Base-by-base conservation (phyloP, 208 protist genomes). In the Crithidia thermophila region DNA sequence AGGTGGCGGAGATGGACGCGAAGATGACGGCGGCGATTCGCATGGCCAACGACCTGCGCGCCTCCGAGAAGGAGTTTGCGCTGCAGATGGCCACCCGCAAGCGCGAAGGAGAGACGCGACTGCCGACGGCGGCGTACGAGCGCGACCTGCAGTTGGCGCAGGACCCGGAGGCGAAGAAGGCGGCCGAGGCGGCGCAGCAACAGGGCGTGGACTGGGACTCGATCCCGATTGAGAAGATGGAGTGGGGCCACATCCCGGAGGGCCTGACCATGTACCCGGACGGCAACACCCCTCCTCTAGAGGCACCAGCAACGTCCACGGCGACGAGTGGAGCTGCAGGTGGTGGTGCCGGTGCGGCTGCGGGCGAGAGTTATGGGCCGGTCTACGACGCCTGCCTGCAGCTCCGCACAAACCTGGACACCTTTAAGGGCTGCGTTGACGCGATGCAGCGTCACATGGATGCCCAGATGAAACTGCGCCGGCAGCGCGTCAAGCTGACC, bases 181-280 rank as follows among this genome's bases (percentile, higher is more conserved):
- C 43, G 4, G 69, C 65, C 13, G 39, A 70, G 28, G 63, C 49
- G 34, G 39, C 31, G 23, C 46, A 63, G 58, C 62, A 36, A 2
- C 8, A 27, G 3, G 63, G 56, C 49, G 37, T 66, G 36, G 49
- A 81, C 31, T 71, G 46, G 47, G 60, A 57, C 27, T 72, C 75
- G 1, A 47, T 90, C 8, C 77, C 81, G 14, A 72, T 90, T 25
- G 50, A 69, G 53, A 63, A 74, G 55, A 91, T 95, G 85, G 66
- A 70, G 60, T 95, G 90, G 87, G 74, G 80, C 20, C 69, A 93
- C 75, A 82, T 95, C 14, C 90, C 90, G 16, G 87, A 87, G 34
- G 86, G 85, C 6, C 65, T 95, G 53, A 88, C 74, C n/a, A 68
- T 90, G 81, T 95, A 95, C 72, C 72, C 79, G 0, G 50, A 83